Evolutionary conservation across 2,329 filamentous ascomycete genomes (phyloP).

Genomic region (Colletotrichum sp.): DNA sequence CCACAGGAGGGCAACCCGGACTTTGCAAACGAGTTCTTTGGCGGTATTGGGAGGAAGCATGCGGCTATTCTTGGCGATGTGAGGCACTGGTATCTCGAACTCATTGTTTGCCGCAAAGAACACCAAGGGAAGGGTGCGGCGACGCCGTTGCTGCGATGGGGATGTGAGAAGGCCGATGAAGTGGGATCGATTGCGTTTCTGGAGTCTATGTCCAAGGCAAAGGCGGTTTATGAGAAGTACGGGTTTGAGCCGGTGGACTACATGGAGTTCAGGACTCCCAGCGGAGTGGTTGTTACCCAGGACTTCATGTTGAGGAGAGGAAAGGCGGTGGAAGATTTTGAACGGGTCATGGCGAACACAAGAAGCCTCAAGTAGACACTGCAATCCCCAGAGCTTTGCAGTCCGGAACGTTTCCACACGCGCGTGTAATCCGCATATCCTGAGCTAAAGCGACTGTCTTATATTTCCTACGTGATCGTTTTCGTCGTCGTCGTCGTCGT

Average conservation of each 20-base stretch:
- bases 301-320: conserved; percentile 39
- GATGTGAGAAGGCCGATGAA: conserved; percentile 47
- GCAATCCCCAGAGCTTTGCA: not conserved
- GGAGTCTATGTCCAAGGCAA: conserved; percentile 54
- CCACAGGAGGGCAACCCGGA: conserved; percentile 40
- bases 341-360: not conserved
- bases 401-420: no score
- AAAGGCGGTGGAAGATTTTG: not conserved
- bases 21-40: conserved; percentile 45
- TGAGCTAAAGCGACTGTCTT: no score
- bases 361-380: not conserved
- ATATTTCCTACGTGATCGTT: no score
- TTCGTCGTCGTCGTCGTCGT: no score
- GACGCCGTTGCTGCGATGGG: conserved; percentile 50
- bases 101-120: conserved; percentile 46
- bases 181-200: conserved; percentile 49
- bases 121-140: conserved; percentile 52
- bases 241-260: conserved; percentile 48
- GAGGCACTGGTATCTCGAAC: conserved; percentile 55
- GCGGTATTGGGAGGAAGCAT: conserved; percentile 37
- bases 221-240: conserved; percentile 50
- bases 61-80: conserved; percentile 40
- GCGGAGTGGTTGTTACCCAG: conserved; percentile 30
- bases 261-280: conserved; percentile 36
- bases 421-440: no score